These are phyloP conservation scores for Podospora tetraspora DNA, from an alignment of 495 filamentous ascomycete genomes.

Conservation along the genomic window DNA sequence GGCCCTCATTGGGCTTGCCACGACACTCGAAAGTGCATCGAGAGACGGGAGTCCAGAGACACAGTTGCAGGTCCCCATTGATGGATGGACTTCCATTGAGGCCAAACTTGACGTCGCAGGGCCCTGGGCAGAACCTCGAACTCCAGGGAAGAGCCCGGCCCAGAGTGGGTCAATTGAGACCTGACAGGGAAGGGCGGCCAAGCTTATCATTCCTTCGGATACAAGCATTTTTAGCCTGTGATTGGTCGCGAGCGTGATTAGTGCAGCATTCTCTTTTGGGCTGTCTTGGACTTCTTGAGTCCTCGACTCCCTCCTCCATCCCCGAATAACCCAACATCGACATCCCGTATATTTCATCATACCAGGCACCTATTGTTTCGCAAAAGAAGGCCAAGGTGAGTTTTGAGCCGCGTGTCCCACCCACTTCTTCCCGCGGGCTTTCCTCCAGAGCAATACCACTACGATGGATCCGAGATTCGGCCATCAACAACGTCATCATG, in stretches of 20 bases:
- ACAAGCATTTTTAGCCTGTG: conserved; percentile 3
- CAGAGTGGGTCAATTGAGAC: conserved; percentile 3
- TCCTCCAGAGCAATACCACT: no score
- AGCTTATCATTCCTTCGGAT: conserved; percentile 19
- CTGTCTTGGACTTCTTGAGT: not conserved
- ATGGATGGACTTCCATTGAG: not conserved
- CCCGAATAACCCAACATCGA: not conserved
- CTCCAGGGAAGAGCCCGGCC: conserved; percentile 18
- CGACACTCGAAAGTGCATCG: no score
- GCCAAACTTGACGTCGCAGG: conserved; percentile 23
- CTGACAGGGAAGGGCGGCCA: conserved; percentile 13
- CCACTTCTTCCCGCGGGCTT: no score
- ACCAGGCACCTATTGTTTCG: not conserved
- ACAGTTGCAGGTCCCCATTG: not conserved
- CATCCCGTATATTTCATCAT: not conserved
- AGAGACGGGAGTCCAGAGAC: not conserved
- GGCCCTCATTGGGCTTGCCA: not conserved
- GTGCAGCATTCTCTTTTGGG: conserved; percentile 3
- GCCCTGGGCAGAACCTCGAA: conserved; percentile 2
- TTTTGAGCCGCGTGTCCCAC: not conserved
- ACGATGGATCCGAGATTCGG: not conserved
- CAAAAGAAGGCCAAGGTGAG: not conserved
- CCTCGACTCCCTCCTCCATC: no score
- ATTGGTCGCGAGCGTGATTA: conserved; percentile 11
- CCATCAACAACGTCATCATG: not conserved